Percentiles rank a stretch among this genome's conserved stretches.
phyloP scores from a whole-genome alignment of 306 rosid species.

The Astragalus membranaceus region DNA sequence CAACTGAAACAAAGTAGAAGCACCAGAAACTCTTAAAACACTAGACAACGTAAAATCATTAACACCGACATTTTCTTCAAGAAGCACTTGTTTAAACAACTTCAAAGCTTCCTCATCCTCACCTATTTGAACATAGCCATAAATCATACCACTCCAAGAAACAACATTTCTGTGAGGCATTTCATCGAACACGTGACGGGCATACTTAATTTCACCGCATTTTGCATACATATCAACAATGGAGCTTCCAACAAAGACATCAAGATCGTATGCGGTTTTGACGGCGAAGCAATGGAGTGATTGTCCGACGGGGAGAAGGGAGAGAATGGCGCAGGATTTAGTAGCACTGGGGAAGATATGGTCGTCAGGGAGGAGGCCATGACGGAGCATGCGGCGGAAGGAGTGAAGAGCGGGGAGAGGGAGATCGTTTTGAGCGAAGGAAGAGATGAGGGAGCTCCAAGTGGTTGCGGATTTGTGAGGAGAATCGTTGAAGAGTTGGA shows the following conservation, averaged over 20 bases:
- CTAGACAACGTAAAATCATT: constrained; percentile 81
- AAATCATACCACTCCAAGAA: constrained; percentile 85
- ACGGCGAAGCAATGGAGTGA: constrained; percentile 47
- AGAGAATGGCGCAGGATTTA: constrained; percentile 58
- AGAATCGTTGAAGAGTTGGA: constrained; percentile 40
- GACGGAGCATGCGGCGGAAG: constrained; percentile 59
- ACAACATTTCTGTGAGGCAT: constrained; percentile 75
- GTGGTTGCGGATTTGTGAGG: constrained; percentile 50
- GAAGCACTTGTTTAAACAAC: constrained; percentile 53
- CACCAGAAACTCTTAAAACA: constrained; percentile 65
- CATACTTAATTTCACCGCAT: constrained; percentile 38
- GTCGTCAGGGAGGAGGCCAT: constrained; percentile 45
- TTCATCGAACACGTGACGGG: constrained; percentile 56
- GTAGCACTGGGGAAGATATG: constrained; percentile 65
- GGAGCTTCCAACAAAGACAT: constrained; percentile 67
- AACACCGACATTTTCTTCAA: constrained; percentile 32
- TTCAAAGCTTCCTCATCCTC: constrained; percentile 57
- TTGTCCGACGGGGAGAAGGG: constrained; percentile 32
- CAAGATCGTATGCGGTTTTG: constrained; percentile 45
- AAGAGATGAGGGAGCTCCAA: constrained; percentile 77
- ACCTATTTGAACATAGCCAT: constrained; percentile 59
- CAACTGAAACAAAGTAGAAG: constrained; percentile 57
- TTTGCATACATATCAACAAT: constrained; percentile 66
- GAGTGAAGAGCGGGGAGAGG: constrained; percentile 47
- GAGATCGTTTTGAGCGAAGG: constrained; percentile 71